Percentiles rank a stretch among this genome's conserved stretches.
Evolutionary conservation across 75 land plant species (phyloP).

Genomic region (Sequoiadendron giganteum): DNA sequence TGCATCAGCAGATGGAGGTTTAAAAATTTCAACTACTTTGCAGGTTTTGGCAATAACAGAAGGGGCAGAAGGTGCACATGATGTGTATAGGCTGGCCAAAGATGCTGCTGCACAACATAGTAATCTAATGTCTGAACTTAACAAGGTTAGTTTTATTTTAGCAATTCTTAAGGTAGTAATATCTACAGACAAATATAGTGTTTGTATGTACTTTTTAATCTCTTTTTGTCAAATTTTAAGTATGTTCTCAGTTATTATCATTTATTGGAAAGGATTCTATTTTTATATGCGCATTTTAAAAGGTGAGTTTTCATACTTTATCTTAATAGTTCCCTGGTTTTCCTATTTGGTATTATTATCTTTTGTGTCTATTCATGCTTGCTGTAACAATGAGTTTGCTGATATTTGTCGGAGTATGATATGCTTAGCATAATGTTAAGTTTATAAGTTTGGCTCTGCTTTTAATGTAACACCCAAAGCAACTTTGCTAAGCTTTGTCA

Average conservation of each 20-base stretch:
- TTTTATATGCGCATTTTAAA: background rate
- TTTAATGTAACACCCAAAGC: background rate
- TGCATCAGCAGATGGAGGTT: background rate
- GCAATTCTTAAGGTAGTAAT: background rate
- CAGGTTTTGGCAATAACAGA: constrained; percentile 92
- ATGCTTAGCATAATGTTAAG: background rate
- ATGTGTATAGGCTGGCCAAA: constrained; percentile 84
- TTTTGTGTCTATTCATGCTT: background rate
- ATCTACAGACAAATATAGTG: background rate
- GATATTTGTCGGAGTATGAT: background rate
- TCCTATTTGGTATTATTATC: background rate
- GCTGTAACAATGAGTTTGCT: background rate
- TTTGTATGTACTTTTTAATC: background rate
- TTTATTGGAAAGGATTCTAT: background rate
- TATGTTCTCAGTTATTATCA: background rate
- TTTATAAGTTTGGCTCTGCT: background rate
- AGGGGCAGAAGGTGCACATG: constrained; percentile 71
- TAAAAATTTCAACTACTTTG: background rate
- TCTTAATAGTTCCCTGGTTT: background rate
- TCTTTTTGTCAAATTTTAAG: background rate
- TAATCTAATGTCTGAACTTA: constrained; percentile 68
- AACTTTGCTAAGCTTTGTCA: background rate
- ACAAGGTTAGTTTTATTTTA: constrained; percentile 53
- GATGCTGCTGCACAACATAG: constrained; percentile 68
- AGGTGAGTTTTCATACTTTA: background rate